These are phyloP conservation scores for Cupressus sempervirens DNA, from an alignment of 75 land plant genomes.

Conservation along the genomic window DNA sequence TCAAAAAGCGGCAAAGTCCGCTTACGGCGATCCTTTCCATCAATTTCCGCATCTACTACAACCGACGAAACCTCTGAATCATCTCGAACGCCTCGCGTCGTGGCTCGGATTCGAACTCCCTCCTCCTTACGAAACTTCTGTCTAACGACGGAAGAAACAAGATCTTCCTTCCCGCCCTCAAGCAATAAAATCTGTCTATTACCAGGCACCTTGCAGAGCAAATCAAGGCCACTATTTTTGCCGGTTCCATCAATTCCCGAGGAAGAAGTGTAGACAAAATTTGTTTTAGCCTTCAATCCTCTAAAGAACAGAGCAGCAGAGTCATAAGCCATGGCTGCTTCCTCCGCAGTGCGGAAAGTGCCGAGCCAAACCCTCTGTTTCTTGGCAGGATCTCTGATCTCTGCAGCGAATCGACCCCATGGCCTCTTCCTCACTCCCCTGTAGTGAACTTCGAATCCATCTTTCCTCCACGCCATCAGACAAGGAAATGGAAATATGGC, in stretches of 20 bases:
- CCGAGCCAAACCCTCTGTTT: conserved; percentile 32
- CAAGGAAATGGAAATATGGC: too few relatives aligned
- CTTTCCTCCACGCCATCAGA: not conserved
- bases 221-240: too few relatives aligned
- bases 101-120: not conserved
- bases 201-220: not conserved
- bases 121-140: not conserved
- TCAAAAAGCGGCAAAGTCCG: not conserved
- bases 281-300: conserved; percentile 40
- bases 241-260: not conserved
- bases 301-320: conserved; percentile 38
- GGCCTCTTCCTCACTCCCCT: conserved; percentile 27
- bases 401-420: conserved; percentile 32
- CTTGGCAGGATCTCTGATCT: conserved; percentile 27
- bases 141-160: not conserved
- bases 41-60: not conserved
- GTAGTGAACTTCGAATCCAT: not conserved
- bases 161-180: not conserved
- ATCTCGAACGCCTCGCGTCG: not conserved
- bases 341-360: conserved; percentile 41
- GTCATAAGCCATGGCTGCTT: conserved; percentile 38
- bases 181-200: not conserved
- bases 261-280: conserved; percentile 12
- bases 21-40: not conserved
- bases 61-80: not conserved